Evolutionary conservation across 2,329 filamentous ascomycete species (phyloP), one percentile per base, ranked within the genome.

Genomic region (Monilinia aucupariae): DNA sequence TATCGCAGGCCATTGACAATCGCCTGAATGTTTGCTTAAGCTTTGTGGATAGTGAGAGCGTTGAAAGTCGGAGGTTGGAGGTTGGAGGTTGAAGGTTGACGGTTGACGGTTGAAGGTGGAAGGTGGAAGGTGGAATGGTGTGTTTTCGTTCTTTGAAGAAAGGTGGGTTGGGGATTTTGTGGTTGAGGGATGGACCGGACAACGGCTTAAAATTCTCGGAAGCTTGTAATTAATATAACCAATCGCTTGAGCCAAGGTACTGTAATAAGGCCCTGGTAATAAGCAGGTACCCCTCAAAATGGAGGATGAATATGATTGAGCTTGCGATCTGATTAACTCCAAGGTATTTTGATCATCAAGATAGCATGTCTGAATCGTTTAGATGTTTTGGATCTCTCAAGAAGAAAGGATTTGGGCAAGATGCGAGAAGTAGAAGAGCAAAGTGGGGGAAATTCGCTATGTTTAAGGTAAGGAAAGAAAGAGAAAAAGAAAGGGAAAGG

Each of bases 1-100:
- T 79, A 77, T 79, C 76, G 75, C 78, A 77, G 80, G 79, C 79
- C 83, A 85, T 85, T 81, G 80, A 78, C 80, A 61, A 61, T 61
- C 30, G 49, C 49, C 59, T 61, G 59, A 4, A 53, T 30, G 22
- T 61, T 47, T 32, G 39, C 39, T 27, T 25, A 54, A 61, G 39
- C 10, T 34, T 61, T 30, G 49, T 47, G 25, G 39, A 47, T 47
- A 22, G 49, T 47, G 34, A 51, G 47, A 41, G 48, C 34, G 25
- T 54, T 34, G 49, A 43, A 32, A 32, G 59, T 54, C 47, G 49
- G 15, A 39, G 9, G 12, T 39, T 15, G 37, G 32, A 43, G 32
- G 59, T 45, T 53, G 48, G 55, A 34, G 34, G 27, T 30, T 30
- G 27, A 6, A 6, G 6, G 27, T 30, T 3, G 27, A n/a, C n/a